Evolutionary conservation across 1,139 yeast genomes (phyloP), one percentile per base, ranked within the genome.

Genomic region (Lodderomyces pseudojiufengensis): DNA sequence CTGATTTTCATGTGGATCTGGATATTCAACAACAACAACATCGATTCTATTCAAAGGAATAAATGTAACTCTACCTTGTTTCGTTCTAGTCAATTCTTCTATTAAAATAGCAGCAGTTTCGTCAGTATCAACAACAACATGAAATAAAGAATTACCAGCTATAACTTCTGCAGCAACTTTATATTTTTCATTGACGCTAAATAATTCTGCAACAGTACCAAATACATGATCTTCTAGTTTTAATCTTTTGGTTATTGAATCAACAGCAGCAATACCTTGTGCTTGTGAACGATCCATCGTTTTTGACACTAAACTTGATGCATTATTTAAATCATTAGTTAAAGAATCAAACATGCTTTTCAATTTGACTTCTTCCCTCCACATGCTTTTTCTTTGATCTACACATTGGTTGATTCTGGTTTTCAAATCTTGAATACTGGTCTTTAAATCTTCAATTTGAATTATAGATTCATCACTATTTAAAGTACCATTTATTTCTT

Each of bases 91-190:
- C 41, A 92, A 64, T 51, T 86, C 94, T 32, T 82, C 81, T 82
- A 92, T 83, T 3, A 92, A 58, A 10, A 73, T 54, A 4, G 87
- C 70, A 0, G 97, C 97, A 1, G 96, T 86, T 32, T 75, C 80
- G 48, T 90, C 97, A 31, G 73, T 80, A 51, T 88, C 96, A 11
- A 92, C 97, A 11, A 92, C 94, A 27, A 90, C 78, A 55, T 92
- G 88, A 52, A 88, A 90, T 33, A 92, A 63, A 3, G 95, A 75
- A 43, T 77, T 80, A 2, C 97, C 97, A 10, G 95, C 97, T 31
- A 87, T 76, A 5, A 84, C 92, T 53, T 90, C 97, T 1, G 84
- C 84, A 1, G 97, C 95, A 1, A 81, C 74, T 53, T 84, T 83
- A 54, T 87, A 90, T 49, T 85, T 86, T 37, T 84, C 90, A 47